Base-by-base conservation (phyloP, 768 basidiomycete genomes). In the Pleurotus citrinopileatus region DNA sequence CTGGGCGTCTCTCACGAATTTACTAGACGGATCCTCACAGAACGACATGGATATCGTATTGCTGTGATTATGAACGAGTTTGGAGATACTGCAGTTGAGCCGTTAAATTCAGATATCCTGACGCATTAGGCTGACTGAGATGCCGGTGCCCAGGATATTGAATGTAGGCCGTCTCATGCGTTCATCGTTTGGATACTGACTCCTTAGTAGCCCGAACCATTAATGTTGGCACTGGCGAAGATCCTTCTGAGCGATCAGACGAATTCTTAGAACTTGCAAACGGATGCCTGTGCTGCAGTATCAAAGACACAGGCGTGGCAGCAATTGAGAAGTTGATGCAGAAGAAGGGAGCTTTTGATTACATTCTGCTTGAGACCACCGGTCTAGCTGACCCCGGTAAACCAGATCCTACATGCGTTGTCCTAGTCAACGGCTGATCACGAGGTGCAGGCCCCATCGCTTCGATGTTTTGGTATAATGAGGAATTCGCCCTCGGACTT, bases 1-100 rank as follows among this genome's bases (percentile, higher is more conserved):
- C 32, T 29, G 10, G 20, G n/a, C 8, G 17, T 36, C 40, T 17
- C 29, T 20, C 37, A 42, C 46, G 27, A 13, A 54, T 55, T 42
- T 28, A 45, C 13, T 58, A 90, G 87, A 60, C 86, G 94, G 27
- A 95, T 98, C 61, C 73, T 98, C 57, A 96, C 91, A 10, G 93
- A 94, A 64, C 78, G 86, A 34, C 96, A 98, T 79, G 95, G 96
- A 2, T 94, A 94, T 65, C 83, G 90, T 32, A 97, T 99, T 53
- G 96, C 96, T 3, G 96, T 99, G 19, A 97, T 96, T 58, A 94
- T 97, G 92, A 97, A 96, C 64, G 94, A 95, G 69, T 98, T 98
- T 65, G 96, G 94, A 7, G 94, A 97, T 65, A 94, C 94, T 17
- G 91, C 92, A 61, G 90, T 91, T 47, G 62, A 64, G 84, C 42